Conservation (phyloP, 306 rosid genomes). For the Psophocarpus tetragonolobus region DNA sequence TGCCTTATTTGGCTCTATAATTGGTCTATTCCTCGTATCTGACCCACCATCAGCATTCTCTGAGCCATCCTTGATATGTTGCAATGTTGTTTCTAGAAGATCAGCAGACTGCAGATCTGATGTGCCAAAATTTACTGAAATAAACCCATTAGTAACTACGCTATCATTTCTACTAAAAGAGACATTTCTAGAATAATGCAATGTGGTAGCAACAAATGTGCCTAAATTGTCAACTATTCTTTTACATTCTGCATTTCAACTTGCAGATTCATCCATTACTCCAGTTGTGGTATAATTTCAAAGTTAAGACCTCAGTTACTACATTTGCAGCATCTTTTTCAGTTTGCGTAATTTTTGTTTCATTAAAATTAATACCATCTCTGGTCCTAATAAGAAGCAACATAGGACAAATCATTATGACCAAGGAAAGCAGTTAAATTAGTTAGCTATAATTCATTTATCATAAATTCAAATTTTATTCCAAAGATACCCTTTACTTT, state of each 20-base stretch:
- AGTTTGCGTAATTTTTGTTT: slow-evolving; percentile 32
- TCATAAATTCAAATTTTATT: too few relatives aligned
- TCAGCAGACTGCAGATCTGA: slow-evolving; percentile 48
- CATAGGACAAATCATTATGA: too few relatives aligned
- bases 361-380: slow-evolving; percentile 21
- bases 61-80: slow-evolving; percentile 44
- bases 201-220: slow-evolving; percentile 21
- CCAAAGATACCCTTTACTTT: too few relatives aligned
- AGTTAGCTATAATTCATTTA: too few relatives aligned
- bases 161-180: slow-evolving; percentile 44
- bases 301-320: slow-evolving; percentile 28
- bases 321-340: slow-evolving; percentile 38
- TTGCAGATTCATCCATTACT: slow-evolving; percentile 41
- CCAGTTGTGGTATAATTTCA: slow-evolving; percentile 29
- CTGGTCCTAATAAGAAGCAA: too few relatives aligned
- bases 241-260: slow-evolving; percentile 42
- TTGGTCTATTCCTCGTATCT: slow-evolving; percentile 57
- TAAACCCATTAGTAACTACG: slow-evolving; percentile 34
- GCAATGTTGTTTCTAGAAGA: slow-evolving; percentile 39
- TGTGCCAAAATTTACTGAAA: slow-evolving; percentile 32
- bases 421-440: too few relatives aligned
- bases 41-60: slow-evolving; percentile 43
- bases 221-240: slow-evolving; percentile 28
- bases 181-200: slow-evolving; percentile 36
- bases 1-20: slow-evolving; percentile 52